Conservation (phyloP, 2,329 filamentous ascomycete genomes). For the Grosmannia penicillata region DNA sequence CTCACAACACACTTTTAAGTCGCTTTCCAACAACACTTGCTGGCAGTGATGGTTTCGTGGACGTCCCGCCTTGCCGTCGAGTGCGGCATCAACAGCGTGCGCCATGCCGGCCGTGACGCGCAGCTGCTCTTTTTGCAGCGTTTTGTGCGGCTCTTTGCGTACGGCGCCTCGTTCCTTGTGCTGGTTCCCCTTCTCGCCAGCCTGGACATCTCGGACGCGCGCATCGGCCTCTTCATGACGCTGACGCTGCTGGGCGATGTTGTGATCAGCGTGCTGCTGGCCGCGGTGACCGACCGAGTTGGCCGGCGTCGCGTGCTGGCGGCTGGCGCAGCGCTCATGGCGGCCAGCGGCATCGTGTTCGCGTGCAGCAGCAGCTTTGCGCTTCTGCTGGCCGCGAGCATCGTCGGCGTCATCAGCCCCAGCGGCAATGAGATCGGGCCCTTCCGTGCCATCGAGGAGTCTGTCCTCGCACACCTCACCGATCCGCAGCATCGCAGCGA, state of each 20-base stretch:
- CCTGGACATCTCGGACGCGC: constrained; percentile 32
- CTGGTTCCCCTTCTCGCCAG: constrained; percentile 39
- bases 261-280: constrained; percentile 41
- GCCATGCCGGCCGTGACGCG: constrained; percentile 28
- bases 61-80: constrained; percentile 15
- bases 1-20: no score
- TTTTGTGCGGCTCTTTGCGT: constrained; percentile 48
- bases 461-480: constrained; percentile 41
- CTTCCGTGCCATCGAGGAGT: constrained; percentile 48
- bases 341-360: constrained; percentile 39
- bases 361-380: constrained; percentile 37
- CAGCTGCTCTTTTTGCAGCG: constrained; percentile 44
- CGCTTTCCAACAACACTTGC: no score
- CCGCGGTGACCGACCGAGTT: constrained; percentile 37
- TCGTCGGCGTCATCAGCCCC: constrained; percentile 49
- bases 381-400: constrained; percentile 39
- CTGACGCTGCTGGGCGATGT: constrained; percentile 46
- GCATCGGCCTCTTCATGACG: constrained; percentile 51
- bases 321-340: constrained; percentile 40
- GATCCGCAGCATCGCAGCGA: constrained; percentile 29
- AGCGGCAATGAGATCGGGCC: constrained; percentile 51
- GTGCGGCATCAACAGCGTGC: constrained; percentile 28
- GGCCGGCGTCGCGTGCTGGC: constrained; percentile 39
- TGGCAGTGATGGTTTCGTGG: no score
- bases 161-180: constrained; percentile 42